phyloP scores from a whole-genome alignment of 305 asterid genomes.

The Coffea humblotiana region DNA sequence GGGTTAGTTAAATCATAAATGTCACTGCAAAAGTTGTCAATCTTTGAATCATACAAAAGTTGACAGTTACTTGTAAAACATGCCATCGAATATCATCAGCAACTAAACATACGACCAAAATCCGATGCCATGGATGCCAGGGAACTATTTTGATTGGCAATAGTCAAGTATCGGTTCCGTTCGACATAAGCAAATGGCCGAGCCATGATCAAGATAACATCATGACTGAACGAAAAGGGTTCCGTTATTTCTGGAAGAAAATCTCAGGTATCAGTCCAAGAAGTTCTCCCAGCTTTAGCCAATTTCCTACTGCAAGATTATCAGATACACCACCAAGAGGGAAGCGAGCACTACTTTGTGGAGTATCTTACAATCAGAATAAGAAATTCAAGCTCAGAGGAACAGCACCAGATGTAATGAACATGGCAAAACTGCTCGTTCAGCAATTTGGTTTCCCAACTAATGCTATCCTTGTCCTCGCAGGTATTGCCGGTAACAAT shows the following conservation, averaged over 20 bases:
- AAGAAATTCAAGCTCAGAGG: conserved; percentile 57
- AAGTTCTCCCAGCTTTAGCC: neutral
- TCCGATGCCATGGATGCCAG: conserved; percentile 19
- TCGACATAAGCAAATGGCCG: neutral
- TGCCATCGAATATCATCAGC: neutral
- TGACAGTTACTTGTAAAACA: conserved; percentile 1
- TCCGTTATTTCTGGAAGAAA: neutral
- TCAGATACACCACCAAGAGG: conserved; percentile 12
- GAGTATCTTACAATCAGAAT: conserved; percentile 52
- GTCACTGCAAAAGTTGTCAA: neutral
- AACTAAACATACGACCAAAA: neutral
- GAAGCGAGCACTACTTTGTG: conserved; percentile 63
- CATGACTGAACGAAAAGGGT: neutral
- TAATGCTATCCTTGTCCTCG: conserved; percentile 52
- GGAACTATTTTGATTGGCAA: conserved; percentile 4
- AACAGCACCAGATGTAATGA: conserved; percentile 43
- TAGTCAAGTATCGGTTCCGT: conserved; percentile 5
- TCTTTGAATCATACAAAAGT: neutral
- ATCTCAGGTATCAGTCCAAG: conserved; percentile 7
- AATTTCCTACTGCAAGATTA: conserved; percentile 1
- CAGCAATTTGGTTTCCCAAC: conserved; percentile 30
- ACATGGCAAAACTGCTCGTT: conserved; percentile 40
- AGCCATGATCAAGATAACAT: neutral
- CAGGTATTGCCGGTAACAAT: conserved; percentile 39
- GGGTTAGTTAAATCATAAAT: too few relatives aligned